Conservation (phyloP, 75 land plant species). For the Isoetes taiwanensis region DNA sequence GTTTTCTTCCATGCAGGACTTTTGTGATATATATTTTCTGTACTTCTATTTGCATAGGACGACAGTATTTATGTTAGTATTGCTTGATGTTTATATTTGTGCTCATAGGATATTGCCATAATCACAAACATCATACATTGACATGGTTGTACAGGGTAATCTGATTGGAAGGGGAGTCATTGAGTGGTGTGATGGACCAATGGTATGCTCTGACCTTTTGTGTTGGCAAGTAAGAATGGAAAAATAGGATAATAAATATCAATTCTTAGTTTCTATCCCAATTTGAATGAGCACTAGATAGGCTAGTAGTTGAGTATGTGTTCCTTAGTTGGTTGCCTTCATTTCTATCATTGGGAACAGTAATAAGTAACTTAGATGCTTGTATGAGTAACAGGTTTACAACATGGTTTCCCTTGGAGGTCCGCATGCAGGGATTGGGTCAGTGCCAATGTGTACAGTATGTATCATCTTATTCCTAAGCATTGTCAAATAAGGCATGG, state of each 20-base stretch:
- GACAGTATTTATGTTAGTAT: no score
- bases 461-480: constrained; percentile 6
- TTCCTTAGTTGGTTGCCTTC: no score
- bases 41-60: no score
- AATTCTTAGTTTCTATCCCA: background rate
- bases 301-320: background rate
- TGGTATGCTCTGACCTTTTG: background rate
- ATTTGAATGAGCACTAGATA: background rate
- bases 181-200: constrained; percentile 66
- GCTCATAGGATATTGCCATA: no score
- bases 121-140: background rate
- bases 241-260: background rate
- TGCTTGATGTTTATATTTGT: no score
- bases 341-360: no score
- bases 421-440: constrained; percentile 97
- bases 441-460: constrained; percentile 86
- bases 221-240: no score
- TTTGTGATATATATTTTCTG: no score
- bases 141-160: constrained; percentile 54
- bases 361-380: constrained; percentile 10
- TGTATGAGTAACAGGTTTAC: constrained; percentile 41
- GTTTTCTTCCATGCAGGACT: no score
- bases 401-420: constrained; percentile 85
- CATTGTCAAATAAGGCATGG: no score
- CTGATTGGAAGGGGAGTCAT: constrained; percentile 67